These are phyloP conservation scores for Arabidopsis lyrata DNA, from an alignment of 441 rosid species.

Conservation along the genomic window DNA sequence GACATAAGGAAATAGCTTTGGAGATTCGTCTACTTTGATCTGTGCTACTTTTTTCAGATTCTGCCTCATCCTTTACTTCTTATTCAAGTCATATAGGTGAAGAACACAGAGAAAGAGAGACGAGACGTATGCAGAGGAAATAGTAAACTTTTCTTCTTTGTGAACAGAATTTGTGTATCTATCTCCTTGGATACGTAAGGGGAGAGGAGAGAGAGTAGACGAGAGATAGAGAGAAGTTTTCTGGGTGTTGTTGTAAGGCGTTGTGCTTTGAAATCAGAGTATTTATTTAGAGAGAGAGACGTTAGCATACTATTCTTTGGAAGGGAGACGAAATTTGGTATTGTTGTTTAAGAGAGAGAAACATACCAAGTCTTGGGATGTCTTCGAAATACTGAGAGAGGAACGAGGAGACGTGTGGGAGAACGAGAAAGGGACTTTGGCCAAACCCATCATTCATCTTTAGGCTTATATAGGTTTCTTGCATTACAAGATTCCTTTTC, in stretches of 20 bases:
- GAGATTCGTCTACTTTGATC: constrained; percentile 30
- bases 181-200: constrained; percentile 27
- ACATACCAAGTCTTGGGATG: constrained; percentile 17
- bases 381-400: constrained; percentile 1
- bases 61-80: constrained; percentile 33
- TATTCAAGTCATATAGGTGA: constrained; percentile 25
- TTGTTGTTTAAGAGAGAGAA: background rate
- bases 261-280: constrained; percentile 19
- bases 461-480: constrained; percentile 32
- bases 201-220: constrained; percentile 2
- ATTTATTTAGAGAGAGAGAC: constrained; percentile 36
- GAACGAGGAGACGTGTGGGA: constrained; percentile 46
- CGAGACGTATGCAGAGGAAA: constrained; percentile 1
- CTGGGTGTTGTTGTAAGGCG: constrained; percentile 22
- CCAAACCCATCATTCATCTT: constrained; percentile 40
- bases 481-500: constrained; percentile 40
- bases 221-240: constrained; percentile 22
- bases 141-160: background rate
- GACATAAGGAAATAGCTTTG: constrained; percentile 29
- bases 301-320: constrained; percentile 31
- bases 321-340: constrained; percentile 19
- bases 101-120: background rate
- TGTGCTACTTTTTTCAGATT: constrained; percentile 32
- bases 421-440: constrained; percentile 45
- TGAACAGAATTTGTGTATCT: background rate